A percentile compares a stretch with the other conserved stretches of the same genome.
phyloP scores from a whole-genome alignment of 257 asterid species.

The Petrea volubilis region DNA sequence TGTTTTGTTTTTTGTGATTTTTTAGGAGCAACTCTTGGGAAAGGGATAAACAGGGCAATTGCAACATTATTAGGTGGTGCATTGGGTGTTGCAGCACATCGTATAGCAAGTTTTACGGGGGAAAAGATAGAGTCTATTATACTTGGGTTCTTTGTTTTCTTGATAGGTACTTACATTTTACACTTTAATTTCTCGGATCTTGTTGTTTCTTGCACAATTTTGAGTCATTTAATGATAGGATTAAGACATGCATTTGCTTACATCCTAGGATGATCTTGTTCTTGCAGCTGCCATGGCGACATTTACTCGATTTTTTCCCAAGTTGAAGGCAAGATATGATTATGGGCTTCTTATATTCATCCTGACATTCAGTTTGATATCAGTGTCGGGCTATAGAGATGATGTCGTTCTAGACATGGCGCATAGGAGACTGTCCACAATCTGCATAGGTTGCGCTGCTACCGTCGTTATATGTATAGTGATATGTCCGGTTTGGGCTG shows the following conservation, averaged over 20 bases:
- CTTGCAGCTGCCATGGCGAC: conserved; percentile 41
- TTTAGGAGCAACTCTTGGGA: conserved; percentile 70
- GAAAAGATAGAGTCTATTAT: conserved; percentile 36
- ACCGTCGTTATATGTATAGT: background rate
- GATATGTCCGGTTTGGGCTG: background rate
- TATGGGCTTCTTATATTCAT: conserved; percentile 40
- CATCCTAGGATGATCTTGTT: background rate
- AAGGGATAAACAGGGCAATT: conserved; percentile 53
- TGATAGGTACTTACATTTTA: no score
- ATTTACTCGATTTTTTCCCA: conserved; percentile 39
- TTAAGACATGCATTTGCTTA: no score
- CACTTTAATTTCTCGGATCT: no score
- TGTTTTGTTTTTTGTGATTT: no score
- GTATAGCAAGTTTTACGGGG: conserved; percentile 42
- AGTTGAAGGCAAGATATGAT: conserved; percentile 40
- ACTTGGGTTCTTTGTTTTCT: conserved; percentile 40
- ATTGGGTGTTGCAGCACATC: conserved; percentile 48
- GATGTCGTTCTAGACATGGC: conserved; percentile 34
- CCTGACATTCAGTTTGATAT: conserved; percentile 32
- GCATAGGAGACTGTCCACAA: conserved; percentile 29
- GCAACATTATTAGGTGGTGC: conserved; percentile 51
- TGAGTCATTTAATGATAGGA: background rate
- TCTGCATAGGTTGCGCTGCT: conserved; percentile 31
- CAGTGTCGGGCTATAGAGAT: conserved; percentile 34
- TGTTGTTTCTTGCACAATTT: background rate